Evolutionary conservation across 192 early-diverging fungal genomes (phyloP), one percentile per base, ranked within the genome.

Genomic region (Linnemannia exigua): DNA sequence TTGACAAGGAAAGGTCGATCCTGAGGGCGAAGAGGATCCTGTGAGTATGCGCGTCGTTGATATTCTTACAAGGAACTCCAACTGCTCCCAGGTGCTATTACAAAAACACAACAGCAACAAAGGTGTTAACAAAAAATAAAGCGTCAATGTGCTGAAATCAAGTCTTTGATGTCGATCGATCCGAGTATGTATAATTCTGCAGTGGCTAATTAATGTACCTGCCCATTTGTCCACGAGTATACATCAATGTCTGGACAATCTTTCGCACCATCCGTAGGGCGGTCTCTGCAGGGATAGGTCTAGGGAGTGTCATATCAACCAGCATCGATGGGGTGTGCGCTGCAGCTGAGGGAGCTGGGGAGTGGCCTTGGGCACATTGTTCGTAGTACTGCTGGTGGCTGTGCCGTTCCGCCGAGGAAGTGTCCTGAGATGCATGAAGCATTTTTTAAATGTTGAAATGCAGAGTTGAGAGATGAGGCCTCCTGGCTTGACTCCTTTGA

Each of bases 191-290:
- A 17, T 22, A 54, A 74, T 28, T 35, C 48, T 48, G 20, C 6
- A 1, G n/a, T 17, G 0, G 2, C 8, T 22, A 47, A 17, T 4
- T 12, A 5, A 72, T 20, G 46, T 78, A 84, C 82, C 76, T 78
- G 61, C 72, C 51, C 63, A 79, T 78, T 38, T 74, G 72, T 19
- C 82, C 82, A 67, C 82, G 76, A 31, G 79, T 67, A 38, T 79
- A 84, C 82, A 84, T 78, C 4, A 84, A 5, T 0, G 54, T 79
- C 51, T 79, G 67, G 41, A 84, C 68, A 20, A 28, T 70, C 16
- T 67, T 75, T 8, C 54, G 72, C 0, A 75, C 37, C 76, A 84
- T 78, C 5, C 67, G 47, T 4, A 84, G 25, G 8, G 82, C 82
- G 8, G 73, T 41, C 5, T 70, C 74, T n/a, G 67, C 72, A 37